Evolutionary conservation across 306 rosid genomes (phyloP).

Genomic region (Corylus heterophylla): DNA sequence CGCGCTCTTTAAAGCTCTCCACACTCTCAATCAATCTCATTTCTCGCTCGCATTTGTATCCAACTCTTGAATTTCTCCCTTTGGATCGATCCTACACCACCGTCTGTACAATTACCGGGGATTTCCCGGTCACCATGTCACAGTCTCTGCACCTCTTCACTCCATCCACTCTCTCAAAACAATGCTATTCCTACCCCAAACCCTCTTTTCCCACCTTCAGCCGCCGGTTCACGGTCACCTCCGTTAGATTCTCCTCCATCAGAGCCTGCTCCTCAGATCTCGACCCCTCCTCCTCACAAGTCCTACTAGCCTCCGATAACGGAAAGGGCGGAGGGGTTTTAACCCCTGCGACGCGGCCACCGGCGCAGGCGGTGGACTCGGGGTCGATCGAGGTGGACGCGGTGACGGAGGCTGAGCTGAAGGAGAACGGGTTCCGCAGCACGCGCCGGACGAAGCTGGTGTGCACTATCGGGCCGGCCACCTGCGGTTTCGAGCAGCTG

Average conservation of each 20-base stretch:
- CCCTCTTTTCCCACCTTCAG: constrained; percentile 23
- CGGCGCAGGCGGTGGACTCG: constrained; percentile 20
- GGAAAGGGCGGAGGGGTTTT: constrained; percentile 42
- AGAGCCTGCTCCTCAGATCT: constrained; percentile 52
- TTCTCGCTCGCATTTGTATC: background rate
- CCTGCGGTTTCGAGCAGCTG: constrained; percentile 79
- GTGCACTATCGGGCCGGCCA: constrained; percentile 91
- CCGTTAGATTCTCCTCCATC: constrained; percentile 21
- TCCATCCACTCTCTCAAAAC: constrained; percentile 26
- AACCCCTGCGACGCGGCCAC: constrained; percentile 14
- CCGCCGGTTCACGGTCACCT: constrained; percentile 35
- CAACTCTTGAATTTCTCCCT: background rate
- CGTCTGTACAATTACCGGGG: background rate
- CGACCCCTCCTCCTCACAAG: constrained; percentile 34
- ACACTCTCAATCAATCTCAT: background rate
- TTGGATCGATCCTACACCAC: too few species aligned
- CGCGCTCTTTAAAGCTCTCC: background rate
- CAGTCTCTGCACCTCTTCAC: constrained; percentile 65
- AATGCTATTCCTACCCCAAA: constrained; percentile 18
- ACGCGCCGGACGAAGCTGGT: constrained; percentile 81
- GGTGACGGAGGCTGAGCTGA: constrained; percentile 75
- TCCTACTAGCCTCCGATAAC: constrained; percentile 42
- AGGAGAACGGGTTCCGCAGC: constrained; percentile 90
- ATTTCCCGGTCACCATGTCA: constrained; percentile 47
- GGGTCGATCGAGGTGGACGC: constrained; percentile 80